Evolutionary conservation across 306 rosid genomes (phyloP).

Genomic region (Cucurbita pepo): DNA sequence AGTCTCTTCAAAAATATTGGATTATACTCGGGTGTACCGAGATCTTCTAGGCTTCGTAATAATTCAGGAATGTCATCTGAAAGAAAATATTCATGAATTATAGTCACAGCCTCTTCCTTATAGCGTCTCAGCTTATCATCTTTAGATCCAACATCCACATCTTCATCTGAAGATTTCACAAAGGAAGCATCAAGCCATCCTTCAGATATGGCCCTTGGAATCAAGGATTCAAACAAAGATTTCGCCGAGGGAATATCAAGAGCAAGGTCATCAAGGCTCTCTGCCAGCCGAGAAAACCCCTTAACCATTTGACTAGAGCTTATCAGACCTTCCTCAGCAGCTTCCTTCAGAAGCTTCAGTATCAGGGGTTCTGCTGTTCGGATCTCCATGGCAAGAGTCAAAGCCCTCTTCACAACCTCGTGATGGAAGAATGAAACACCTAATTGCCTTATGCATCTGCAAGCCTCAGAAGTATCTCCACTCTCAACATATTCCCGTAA

Average conservation of each 20-base stretch:
- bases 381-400: slow-evolving; percentile 77
- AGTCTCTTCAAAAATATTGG: slow-evolving; percentile 82
- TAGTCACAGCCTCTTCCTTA: slow-evolving; percentile 70
- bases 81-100: slow-evolving; percentile 84
- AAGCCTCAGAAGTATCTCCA: slow-evolving; percentile 76
- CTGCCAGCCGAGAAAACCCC: slow-evolving; percentile 83
- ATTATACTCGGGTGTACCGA: slow-evolving; percentile 62
- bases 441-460: slow-evolving; percentile 83
- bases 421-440: slow-evolving; percentile 95
- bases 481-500: slow-evolving; percentile 70
- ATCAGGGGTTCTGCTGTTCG: slow-evolving; percentile 50
- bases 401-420: slow-evolving; percentile 94
- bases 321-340: slow-evolving; percentile 85
- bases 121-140: slow-evolving; percentile 52
- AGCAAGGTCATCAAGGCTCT: slow-evolving; percentile 92
- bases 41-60: slow-evolving; percentile 77
- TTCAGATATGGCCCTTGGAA: slow-evolving; percentile 65
- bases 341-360: slow-evolving; percentile 70
- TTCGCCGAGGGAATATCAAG: slow-evolving; percentile 91
- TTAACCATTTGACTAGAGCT: slow-evolving; percentile 96
- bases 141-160: slow-evolving; percentile 38
- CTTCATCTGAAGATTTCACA: slow-evolving; percentile 35
- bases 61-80: slow-evolving; percentile 97
- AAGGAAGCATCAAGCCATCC: slow-evolving; percentile 94
- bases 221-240: slow-evolving; percentile 40